A percentile compares a stretch with the other conserved stretches of the same genome.
Evolutionary conservation across 2,329 filamentous ascomycete species (phyloP).

Genomic region (Ceratocystis destructans): DNA sequence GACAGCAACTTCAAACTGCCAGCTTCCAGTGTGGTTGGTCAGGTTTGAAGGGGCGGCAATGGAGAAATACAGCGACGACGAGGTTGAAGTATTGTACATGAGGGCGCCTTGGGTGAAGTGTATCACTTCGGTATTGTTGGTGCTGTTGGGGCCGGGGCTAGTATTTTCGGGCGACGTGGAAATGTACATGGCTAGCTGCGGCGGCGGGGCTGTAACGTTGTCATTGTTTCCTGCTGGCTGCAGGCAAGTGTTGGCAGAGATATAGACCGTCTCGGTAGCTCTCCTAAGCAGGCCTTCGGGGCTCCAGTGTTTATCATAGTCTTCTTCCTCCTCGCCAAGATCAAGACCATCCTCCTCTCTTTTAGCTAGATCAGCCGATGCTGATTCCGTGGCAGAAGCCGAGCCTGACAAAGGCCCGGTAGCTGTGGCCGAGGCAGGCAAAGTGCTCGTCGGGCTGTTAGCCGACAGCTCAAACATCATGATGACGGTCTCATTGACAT

Average conservation of each 20-base stretch:
- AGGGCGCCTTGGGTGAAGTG: constrained; percentile 57
- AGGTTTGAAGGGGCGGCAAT: constrained; percentile 57
- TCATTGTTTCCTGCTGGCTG: constrained; percentile 42
- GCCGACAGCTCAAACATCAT: constrained; percentile 26
- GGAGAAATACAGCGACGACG: constrained; percentile 59
- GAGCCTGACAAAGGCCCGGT: neutral
- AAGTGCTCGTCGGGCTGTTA: neutral
- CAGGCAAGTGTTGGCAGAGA: constrained; percentile 75
- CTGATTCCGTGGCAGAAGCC: neutral
- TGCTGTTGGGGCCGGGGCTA: constrained; percentile 48
- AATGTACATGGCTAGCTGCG: constrained; percentile 66
- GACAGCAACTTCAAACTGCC: constrained; percentile 68
- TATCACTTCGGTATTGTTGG: constrained; percentile 23
- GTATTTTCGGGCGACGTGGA: constrained; percentile 52
- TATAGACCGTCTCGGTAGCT: constrained; percentile 41
- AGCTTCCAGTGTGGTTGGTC: constrained; percentile 47
- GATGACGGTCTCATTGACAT: constrained; percentile 45
- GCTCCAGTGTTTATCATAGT: constrained; percentile 18
- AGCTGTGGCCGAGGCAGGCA: constrained; percentile 1
- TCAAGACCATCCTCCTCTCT: constrained; percentile 13
- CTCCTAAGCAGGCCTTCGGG: constrained; percentile 12
- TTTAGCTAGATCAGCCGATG: neutral
- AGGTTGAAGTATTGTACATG: constrained; percentile 46
- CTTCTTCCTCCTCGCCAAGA: constrained; percentile 18
- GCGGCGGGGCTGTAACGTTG: constrained; percentile 30